Conservation (phyloP, 495 filamentous ascomycete species). For the Coniosporium apollinis region DNA sequence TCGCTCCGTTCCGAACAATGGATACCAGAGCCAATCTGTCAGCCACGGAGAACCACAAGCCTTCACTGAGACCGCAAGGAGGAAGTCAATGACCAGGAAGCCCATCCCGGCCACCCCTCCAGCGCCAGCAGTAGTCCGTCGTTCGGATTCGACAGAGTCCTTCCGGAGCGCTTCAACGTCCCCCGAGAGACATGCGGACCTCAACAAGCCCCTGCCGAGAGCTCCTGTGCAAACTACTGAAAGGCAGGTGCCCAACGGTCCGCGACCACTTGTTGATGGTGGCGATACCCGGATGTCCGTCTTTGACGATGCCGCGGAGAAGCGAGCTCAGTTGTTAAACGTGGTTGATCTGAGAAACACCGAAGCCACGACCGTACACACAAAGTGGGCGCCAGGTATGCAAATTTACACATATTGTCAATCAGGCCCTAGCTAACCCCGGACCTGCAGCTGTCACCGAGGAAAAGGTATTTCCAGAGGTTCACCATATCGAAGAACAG, state of each 20-base stretch:
- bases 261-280: not conserved
- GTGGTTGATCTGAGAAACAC: constrained; percentile 14
- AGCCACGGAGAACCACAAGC: not conserved
- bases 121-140: not conserved
- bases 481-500: constrained; percentile 34
- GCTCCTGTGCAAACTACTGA: not conserved
- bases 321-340: constrained; percentile 4
- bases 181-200: not conserved
- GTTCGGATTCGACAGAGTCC: not conserved
- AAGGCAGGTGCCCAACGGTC: not conserved
- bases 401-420: not conserved
- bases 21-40: not conserved
- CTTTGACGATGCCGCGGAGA: too few relatives aligned
- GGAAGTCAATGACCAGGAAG: not conserved
- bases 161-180: not conserved
- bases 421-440: not conserved
- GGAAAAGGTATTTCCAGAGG: constrained; percentile 29
- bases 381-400: constrained; percentile 15
- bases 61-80: not conserved
- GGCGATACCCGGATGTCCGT: not conserved
- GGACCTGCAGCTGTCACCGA: constrained; percentile 32
- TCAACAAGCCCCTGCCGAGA: not conserved
- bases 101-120: not conserved
- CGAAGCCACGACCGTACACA: constrained; percentile 12
- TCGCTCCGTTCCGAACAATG: not conserved